Evolutionary conservation across 805 yeast genomes (phyloP).

Genomic region (Zygoascus biomembranicola): DNA sequence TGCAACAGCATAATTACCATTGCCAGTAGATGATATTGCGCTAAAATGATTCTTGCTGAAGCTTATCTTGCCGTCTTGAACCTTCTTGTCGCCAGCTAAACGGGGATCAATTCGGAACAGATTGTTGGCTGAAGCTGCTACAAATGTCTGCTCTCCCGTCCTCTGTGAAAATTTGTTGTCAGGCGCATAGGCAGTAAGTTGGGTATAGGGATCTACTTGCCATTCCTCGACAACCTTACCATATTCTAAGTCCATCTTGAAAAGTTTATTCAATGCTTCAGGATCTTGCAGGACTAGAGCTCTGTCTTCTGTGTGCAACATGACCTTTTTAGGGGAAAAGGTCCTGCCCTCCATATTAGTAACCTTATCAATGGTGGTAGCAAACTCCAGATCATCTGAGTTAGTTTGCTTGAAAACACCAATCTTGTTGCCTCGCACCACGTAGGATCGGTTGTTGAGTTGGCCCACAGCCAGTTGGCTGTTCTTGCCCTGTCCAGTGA

Average conservation of each 20-base stretch:
- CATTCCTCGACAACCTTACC: constrained; percentile 87
- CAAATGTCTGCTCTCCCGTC: constrained; percentile 62
- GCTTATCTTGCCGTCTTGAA: constrained; percentile 47
- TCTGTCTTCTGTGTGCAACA: constrained; percentile 72
- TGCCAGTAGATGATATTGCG: constrained; percentile 60
- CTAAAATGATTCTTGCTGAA: constrained; percentile 46
- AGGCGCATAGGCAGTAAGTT: constrained; percentile 56
- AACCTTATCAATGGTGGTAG: constrained; percentile 60
- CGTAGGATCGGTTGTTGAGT: constrained; percentile 64
- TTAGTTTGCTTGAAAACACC: constrained; percentile 68
- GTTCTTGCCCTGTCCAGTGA: constrained; percentile 38
- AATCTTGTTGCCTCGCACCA: constrained; percentile 67
- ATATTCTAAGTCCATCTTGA: constrained; percentile 67
- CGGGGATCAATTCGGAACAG: constrained; percentile 80
- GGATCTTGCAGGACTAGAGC: constrained; percentile 58
- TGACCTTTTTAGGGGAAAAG: constrained; percentile 52
- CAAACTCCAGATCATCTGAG: constrained; percentile 45
- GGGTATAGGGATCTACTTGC: constrained; percentile 42
- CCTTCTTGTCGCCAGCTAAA: constrained; percentile 48
- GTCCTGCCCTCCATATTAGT: constrained; percentile 41
- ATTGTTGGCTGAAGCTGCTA: constrained; percentile 59
- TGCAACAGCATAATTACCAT: constrained; percentile 71
- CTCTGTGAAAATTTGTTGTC: constrained; percentile 65
- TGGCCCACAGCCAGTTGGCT: constrained; percentile 63
- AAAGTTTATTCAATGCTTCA: constrained; percentile 38